Evolutionary conservation across 306 rosid genomes (phyloP).

Genomic region (Parietaria judaica): DNA sequence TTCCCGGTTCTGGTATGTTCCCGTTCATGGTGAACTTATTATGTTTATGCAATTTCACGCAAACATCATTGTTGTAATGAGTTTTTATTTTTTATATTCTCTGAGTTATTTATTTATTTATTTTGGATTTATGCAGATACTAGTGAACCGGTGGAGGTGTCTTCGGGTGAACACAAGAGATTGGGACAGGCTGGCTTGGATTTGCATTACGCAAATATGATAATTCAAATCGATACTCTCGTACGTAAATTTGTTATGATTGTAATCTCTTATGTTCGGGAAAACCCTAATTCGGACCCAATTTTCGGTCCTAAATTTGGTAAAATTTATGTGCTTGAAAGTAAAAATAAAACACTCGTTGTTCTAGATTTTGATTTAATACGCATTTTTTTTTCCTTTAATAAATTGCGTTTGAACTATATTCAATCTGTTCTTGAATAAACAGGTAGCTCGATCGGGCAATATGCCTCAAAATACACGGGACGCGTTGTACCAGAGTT

Average conservation of each 20-base stretch:
- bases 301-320: too few species aligned
- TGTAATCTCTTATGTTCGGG: conserved; percentile 8
- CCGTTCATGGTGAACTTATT: neutral
- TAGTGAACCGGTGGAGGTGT: conserved; percentile 33
- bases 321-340: too few species aligned
- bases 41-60: conserved; percentile 12
- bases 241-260: conserved; percentile 38
- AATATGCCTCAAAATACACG: conserved; percentile 68
- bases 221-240: conserved; percentile 78
- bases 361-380: too few species aligned
- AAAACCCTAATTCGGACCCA: conserved; percentile 5
- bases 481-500: conserved; percentile 68
- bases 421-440: neutral
- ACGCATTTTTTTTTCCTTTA: too few species aligned
- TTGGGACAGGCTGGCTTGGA: conserved; percentile 85
- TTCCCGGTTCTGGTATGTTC: conserved; percentile 51
- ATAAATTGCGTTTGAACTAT: neutral
- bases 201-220: conserved; percentile 81
- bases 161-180: conserved; percentile 33
- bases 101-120: neutral
- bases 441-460: conserved; percentile 69
- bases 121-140: conserved; percentile 35
- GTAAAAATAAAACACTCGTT: too few species aligned
- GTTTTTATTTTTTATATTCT: neutral
- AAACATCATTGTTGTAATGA: neutral